phyloP scores from a whole-genome alignment of 2,329 filamentous ascomycete genomes.

The Sporothrix brasiliensis region DNA sequence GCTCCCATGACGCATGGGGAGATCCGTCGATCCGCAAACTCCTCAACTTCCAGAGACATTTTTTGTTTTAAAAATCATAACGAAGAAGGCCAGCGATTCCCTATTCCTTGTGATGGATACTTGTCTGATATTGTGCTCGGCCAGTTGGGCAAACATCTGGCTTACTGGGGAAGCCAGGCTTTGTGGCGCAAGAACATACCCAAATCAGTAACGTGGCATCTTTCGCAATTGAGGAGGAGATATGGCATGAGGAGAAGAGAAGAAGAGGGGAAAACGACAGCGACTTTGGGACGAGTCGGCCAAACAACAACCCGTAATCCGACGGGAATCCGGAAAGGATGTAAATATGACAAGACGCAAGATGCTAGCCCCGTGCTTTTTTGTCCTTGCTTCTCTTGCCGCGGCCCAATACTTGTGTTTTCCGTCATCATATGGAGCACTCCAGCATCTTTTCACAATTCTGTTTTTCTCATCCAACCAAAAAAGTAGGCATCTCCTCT shows the following conservation, averaged over 20 bases:
- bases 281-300: not conserved
- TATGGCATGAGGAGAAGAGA: not conserved
- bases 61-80: not conserved
- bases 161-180: not conserved
- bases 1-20: slow-evolving; percentile 13
- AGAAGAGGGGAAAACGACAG: not conserved
- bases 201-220: slow-evolving; percentile 22
- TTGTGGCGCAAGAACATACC: slow-evolving; percentile 21
- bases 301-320: slow-evolving; percentile 5
- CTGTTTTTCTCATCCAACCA: not conserved
- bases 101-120: not conserved
- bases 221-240: not conserved
- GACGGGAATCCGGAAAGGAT: not conserved
- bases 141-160: not conserved
- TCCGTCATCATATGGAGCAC: not conserved
- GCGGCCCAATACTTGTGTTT: not conserved
- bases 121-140: not conserved
- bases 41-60: too few species aligned
- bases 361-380: not conserved
- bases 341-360: not conserved
- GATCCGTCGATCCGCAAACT: not conserved
- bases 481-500: not conserved
- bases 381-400: not conserved
- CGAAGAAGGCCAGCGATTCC: not conserved
- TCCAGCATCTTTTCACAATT: not conserved